Conservation (phyloP, 352 stramenopile genomes). For the Globisporangium heterothallicum region DNA sequence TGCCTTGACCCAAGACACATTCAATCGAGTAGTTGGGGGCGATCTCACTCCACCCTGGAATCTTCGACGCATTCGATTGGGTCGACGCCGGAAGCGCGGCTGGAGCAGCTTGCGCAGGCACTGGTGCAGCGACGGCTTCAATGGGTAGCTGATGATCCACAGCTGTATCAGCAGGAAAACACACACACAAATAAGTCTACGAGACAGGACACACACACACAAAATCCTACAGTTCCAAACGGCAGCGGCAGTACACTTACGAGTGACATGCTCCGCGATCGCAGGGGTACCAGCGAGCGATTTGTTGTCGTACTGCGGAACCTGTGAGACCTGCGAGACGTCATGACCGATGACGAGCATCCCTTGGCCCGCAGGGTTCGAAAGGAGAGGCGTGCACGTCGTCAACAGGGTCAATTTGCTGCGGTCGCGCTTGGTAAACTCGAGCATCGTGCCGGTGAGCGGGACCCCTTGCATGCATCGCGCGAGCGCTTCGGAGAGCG, state of each 20-base stretch:
- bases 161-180: background rate
- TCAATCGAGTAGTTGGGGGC: conserved; percentile 82
- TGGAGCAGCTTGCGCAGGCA: conserved; percentile 10
- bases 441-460: conserved; percentile 46
- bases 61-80: conserved; percentile 63
- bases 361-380: conserved; percentile 64
- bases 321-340: conserved; percentile 38
- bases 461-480: conserved; percentile 53
- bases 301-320: conserved; percentile 38
- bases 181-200: background rate
- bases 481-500: conserved; percentile 51
- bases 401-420: conserved; percentile 58
- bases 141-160: background rate
- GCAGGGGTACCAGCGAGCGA: conserved; percentile 48
- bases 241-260: conserved; percentile 26
- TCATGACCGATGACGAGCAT: conserved; percentile 83
- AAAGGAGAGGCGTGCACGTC: conserved; percentile 65
- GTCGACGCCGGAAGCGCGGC: conserved; percentile 12
- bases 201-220: too few relatives aligned
- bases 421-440: conserved; percentile 55
- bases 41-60: conserved; percentile 79
- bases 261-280: conserved; percentile 38
- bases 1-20: conserved; percentile 78
- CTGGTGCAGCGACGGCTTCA: background rate
- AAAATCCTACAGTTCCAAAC: too few relatives aligned